phyloP scores from a whole-genome alignment of 2,329 filamentous ascomycete species.

The Corynespora cassiicola region DNA sequence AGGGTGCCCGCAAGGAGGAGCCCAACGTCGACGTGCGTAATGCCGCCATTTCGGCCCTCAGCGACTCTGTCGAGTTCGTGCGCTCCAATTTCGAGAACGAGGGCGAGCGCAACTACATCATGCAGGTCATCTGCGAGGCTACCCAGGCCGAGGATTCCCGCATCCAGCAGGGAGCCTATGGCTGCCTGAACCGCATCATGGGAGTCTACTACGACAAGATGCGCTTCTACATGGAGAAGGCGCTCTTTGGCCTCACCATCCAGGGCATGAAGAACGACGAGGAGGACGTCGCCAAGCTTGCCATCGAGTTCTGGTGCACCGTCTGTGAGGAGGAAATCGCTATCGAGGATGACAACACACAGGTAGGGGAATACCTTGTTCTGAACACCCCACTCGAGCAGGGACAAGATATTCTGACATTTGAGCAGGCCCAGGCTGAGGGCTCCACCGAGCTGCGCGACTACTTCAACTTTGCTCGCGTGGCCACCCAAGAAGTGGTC shows the following conservation, averaged over 20 bases:
- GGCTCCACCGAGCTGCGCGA: constrained; percentile 84
- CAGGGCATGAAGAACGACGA: constrained; percentile 98
- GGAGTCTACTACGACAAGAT: constrained; percentile 99
- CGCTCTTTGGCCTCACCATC: constrained; percentile 94
- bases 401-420: constrained; percentile 26
- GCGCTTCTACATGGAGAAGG: constrained; percentile 99
- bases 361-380: constrained; percentile 58
- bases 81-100: constrained; percentile 99
- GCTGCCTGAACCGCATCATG: constrained; percentile 98
- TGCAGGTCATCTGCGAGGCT: constrained; percentile 99
- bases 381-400: too few relatives aligned
- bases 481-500: constrained; percentile 92
- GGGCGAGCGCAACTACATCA: constrained; percentile 99
- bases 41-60: constrained; percentile 90
- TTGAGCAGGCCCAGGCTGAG: constrained; percentile 64
- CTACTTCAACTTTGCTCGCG: constrained; percentile 94
- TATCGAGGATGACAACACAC: constrained; percentile 95
- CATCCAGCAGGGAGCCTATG: constrained; percentile 95
- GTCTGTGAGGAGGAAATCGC: constrained; percentile 98
- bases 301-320: constrained; percentile 99
- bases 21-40: constrained; percentile 87
- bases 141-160: constrained; percentile 90
- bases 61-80: constrained; percentile 97
- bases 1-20: constrained; percentile 97
- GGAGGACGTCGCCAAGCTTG: constrained; percentile 96